Evolutionary conservation across 2,329 filamentous ascomycete genomes (phyloP).

Genomic region (Scytalidium sp.): DNA sequence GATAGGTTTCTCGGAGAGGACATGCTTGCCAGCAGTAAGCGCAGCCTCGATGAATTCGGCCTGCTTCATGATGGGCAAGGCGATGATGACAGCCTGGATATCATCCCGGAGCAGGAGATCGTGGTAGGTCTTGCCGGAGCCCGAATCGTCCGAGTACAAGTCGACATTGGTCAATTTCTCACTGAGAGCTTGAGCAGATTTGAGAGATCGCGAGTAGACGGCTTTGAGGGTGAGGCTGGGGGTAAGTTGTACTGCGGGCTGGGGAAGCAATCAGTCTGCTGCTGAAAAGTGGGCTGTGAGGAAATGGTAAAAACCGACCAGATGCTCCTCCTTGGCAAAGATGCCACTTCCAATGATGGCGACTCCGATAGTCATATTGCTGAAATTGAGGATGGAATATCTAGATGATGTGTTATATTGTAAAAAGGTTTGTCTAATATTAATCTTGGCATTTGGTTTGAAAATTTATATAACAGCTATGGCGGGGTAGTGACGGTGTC

Average conservation of each 20-base stretch:
- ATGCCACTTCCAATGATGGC: slow-evolving; percentile 63
- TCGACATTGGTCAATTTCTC: slow-evolving; percentile 40
- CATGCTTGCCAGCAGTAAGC: slow-evolving; percentile 49
- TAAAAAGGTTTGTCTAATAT: neutral
- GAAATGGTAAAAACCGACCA: slow-evolving; percentile 34
- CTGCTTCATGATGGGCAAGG: slow-evolving; percentile 48
- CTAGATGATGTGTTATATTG: neutral
- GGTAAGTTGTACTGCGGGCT: slow-evolving; percentile 57
- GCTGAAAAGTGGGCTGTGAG: neutral
- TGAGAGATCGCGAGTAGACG: slow-evolving; percentile 29
- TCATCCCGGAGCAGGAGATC: slow-evolving; percentile 27
- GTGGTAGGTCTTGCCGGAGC: slow-evolving; percentile 38
- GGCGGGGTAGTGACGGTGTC: neutral
- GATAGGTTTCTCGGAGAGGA: slow-evolving; percentile 53
- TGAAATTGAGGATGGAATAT: neutral
- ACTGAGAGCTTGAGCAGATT: slow-evolving; percentile 24
- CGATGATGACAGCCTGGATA: slow-evolving; percentile 33
- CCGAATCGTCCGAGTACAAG: slow-evolving; percentile 28
- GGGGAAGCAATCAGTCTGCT: slow-evolving; percentile 14
- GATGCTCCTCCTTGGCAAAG: slow-evolving; percentile 57
- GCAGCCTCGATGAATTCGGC: slow-evolving; percentile 46
- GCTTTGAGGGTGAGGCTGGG: slow-evolving; percentile 50
- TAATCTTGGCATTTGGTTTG: neutral
- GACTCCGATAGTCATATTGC: slow-evolving; percentile 42
- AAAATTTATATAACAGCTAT: too few relatives aligned